Base-by-base conservation (phyloP, 345 rosid genomes). In the Eucalyptus marginata region DNA sequence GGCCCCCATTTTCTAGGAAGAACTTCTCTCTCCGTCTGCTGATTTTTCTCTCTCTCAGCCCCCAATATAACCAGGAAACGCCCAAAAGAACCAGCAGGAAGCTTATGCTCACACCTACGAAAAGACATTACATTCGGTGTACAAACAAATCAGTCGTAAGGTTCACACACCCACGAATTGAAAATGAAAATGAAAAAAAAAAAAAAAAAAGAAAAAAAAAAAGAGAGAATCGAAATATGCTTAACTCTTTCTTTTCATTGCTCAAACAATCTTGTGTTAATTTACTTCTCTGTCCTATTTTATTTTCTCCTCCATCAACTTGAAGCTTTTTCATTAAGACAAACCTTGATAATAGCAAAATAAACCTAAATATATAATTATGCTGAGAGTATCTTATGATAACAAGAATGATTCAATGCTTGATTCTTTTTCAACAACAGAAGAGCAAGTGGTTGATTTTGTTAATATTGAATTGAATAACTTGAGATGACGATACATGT, bases 1-100 rank as follows among this genome's bases (percentile, higher is more conserved):
- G 49, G 40, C 94, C 95, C 36, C 94, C 91, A 43, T 93, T 93
- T 50, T 93, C 89, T 46, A 20, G 50, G 52, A 91, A 91, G 87
- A 58, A 88, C 50, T 87, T 89, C 86, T 90, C 88, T 59, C 71
- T 90, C 22, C 43, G 62, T 58, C 71, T 84, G 50, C n/a, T 25
- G 10, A 88, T 88, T 64, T 83, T 90, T 51, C 88, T 87, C 27
- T 89, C 87, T 49, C 81, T 88, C 7, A 79, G 44, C 10, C 58
- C 52, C 86, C 71, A 92, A 51, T 64, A 89, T 9, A 86, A 18
- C 86, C 86, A 47, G 10, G 58, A 86, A 49, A 50, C 33, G 10
- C 7, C 52, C 84, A 86, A 59, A 4, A 92, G 10, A 66, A 66
- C 4, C 12, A 66, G 58, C 50, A 89, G 43, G 51, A 86, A 51